Evolutionary conservation across 2,329 filamentous ascomycete genomes (phyloP).

Genomic region (Penicillium palitans): DNA sequence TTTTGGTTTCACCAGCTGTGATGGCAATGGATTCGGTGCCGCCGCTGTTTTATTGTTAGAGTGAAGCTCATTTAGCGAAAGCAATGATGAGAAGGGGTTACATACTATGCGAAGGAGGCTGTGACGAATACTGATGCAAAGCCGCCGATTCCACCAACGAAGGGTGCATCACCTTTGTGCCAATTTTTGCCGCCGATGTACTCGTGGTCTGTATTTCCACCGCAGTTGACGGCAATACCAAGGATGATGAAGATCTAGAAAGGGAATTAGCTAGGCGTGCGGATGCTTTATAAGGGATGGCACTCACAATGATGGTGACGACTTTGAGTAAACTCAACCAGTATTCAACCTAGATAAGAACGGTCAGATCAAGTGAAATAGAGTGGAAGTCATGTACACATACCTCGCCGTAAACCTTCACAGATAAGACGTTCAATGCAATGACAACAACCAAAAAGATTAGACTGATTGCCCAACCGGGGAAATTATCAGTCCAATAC

Average conservation of each 20-base stretch:
- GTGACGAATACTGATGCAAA: conserved; percentile 66
- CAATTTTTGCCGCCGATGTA: conserved; percentile 63
- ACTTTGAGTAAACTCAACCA: conserved; percentile 47
- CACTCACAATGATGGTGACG: conserved; percentile 42
- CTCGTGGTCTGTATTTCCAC: conserved; percentile 54
- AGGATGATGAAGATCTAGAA: conserved; percentile 60
- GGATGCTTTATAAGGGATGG: not conserved
- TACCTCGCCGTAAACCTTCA: conserved; percentile 57
- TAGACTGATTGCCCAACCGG: conserved; percentile 62
- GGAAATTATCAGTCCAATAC: conserved; percentile 64
- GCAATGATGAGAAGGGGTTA: not conserved
- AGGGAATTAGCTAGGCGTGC: conserved; percentile 16
- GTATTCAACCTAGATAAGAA: conserved; percentile 38
- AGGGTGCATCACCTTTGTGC: conserved; percentile 61
- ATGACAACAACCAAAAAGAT: conserved; percentile 62
- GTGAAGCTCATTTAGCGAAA: not conserved
- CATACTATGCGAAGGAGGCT: conserved; percentile 60
- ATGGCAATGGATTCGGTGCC: conserved; percentile 67
- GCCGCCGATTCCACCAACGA: conserved; percentile 64
- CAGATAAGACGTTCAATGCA: conserved; percentile 54
- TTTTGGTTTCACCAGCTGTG: conserved; percentile 65
- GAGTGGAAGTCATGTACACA: not conserved
- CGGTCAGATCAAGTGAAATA: not conserved
- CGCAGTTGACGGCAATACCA: conserved; percentile 61
- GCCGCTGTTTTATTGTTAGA: conserved; percentile 37